Evolutionary conservation across 2,329 filamentous ascomycete species (phyloP).

Genomic region (Lasiodiplodia sp.): DNA sequence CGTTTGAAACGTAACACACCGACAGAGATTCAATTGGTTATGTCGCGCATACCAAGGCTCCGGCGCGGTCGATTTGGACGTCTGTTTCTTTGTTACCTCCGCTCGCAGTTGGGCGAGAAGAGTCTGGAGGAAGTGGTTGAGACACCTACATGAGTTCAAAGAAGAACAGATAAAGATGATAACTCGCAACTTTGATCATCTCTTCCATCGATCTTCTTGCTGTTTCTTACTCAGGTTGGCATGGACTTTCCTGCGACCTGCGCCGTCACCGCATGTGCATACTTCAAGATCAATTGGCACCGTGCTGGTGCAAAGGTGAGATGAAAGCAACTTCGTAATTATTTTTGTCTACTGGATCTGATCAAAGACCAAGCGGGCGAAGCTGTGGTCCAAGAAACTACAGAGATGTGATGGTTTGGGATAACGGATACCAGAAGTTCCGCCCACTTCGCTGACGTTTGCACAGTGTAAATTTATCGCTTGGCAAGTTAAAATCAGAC

Average conservation of each 20-base stretch:
- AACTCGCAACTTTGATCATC: background rate
- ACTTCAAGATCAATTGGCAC: background rate
- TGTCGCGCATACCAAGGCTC: background rate
- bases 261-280: background rate
- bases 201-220: background rate
- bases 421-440: background rate
- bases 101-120: background rate
- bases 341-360: background rate
- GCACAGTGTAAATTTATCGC: background rate
- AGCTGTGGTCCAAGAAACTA: background rate
- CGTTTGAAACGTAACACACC: background rate
- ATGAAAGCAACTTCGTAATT: background rate
- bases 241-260: background rate
- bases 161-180: constrained; percentile 1
- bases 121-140: background rate
- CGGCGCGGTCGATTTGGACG: background rate
- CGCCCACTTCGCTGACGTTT: background rate
- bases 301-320: background rate
- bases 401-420: background rate
- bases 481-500: background rate
- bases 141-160: background rate
- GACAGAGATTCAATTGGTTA: background rate
- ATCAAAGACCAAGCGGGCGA: background rate
- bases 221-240: background rate
- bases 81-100: constrained; percentile 12